These are phyloP conservation scores for Apiospora koreana DNA, from an alignment of 2,329 filamentous ascomycete species.

Conservation along the genomic window DNA sequence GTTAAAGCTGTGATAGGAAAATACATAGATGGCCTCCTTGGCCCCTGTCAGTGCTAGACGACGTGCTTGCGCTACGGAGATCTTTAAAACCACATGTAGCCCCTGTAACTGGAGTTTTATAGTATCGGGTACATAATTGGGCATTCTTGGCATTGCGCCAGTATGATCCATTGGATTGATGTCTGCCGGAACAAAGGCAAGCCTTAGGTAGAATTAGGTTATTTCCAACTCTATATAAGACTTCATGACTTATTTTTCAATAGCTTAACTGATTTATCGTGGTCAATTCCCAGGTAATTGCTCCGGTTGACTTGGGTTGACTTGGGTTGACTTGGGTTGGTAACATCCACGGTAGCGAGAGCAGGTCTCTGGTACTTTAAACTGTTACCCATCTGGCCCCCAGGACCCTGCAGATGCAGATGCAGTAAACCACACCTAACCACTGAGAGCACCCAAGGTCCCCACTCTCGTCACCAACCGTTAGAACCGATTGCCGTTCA, in stretches of 20 bases:
- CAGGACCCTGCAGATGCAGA: constrained; percentile 3
- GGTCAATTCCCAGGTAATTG: too few species aligned
- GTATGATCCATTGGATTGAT: too few species aligned
- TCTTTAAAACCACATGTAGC: constrained; percentile 1
- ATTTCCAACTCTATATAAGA: background rate
- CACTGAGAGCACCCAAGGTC: background rate
- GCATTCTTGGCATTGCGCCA: background rate
- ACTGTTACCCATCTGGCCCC: background rate
- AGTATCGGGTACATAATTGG: background rate
- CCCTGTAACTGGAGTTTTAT: background rate
- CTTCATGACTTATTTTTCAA: background rate
- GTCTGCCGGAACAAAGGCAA: background rate
- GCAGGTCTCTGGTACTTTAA: background rate
- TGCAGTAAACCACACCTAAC: background rate
- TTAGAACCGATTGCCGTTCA: background rate
- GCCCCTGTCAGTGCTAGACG: background rate
- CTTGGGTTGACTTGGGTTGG: background rate
- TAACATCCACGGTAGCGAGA: background rate
- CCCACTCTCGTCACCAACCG: constrained; percentile 13
- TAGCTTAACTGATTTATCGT: too few species aligned
- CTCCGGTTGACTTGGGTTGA: too few species aligned
- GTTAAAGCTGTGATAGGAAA: background rate
- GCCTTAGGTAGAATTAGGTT: background rate
- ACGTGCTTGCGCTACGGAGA: background rate
- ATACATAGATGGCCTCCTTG: background rate